Percentiles rank a stretch among this genome's conserved stretches.
phyloP scores from a whole-genome alignment of 805 yeast species.

The Starmera caribaea region DNA sequence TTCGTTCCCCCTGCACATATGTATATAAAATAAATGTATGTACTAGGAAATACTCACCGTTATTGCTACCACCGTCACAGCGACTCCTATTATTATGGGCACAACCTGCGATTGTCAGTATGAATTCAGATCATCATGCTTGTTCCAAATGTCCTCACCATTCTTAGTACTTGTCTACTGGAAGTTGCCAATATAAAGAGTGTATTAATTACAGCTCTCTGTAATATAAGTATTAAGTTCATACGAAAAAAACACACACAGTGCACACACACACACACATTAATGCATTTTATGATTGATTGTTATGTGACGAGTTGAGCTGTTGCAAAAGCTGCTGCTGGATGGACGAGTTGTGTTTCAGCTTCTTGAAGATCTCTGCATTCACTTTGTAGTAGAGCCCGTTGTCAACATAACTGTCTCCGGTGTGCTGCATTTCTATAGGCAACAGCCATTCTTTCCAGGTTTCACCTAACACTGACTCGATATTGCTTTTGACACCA shows the following conservation, averaged over 20 bases:
- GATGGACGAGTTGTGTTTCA: conserved; percentile 28
- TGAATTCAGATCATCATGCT: too few species aligned
- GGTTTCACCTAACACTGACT: conserved; percentile 59
- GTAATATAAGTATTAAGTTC: too few species aligned
- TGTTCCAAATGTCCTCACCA: too few species aligned
- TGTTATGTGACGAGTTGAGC: conserved; percentile 12
- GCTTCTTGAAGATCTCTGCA: conserved; percentile 28
- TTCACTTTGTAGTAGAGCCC: conserved; percentile 44
- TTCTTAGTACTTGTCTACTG: too few species aligned
- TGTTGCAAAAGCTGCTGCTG: conserved; percentile 36
- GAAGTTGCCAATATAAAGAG: too few species aligned
- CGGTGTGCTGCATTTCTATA: conserved; percentile 18
- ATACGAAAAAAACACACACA: too few species aligned
- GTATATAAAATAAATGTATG: background rate
- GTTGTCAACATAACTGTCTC: conserved; percentile 20
- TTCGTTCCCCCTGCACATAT: too few species aligned
- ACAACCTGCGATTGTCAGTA: background rate
- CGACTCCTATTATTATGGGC: background rate
- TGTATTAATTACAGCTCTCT: too few species aligned
- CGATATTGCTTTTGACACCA: conserved; percentile 57
- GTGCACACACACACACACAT: too few species aligned
- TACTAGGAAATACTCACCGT: background rate
- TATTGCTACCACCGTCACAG: background rate
- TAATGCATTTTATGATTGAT: too few species aligned
- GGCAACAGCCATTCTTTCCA: conserved; percentile 73